Percentiles rank a stretch among this genome's conserved stretches.
Conservation (phyloP, 768 basidiomycete species). For the Mycena crocata region DNA sequence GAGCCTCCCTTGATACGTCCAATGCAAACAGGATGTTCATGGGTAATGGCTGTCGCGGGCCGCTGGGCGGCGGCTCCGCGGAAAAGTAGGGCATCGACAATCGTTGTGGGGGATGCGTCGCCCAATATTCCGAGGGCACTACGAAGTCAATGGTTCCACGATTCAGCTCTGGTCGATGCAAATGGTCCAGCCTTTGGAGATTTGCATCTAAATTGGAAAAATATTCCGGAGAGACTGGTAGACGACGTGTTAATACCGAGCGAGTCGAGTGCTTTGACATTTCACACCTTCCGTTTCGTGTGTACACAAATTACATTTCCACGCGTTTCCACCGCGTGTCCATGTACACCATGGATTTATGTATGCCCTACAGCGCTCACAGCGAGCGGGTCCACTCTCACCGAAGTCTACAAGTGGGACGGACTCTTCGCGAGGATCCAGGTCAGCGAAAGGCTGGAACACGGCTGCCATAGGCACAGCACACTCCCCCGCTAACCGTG, state of each 20-base stretch:
- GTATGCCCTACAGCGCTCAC: slow-evolving; percentile 87
- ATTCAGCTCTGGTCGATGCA: slow-evolving; percentile 85
- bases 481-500: slow-evolving; percentile 83
- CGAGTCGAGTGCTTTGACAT: slow-evolving; percentile 3
- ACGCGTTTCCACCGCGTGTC: slow-evolving; percentile 83
- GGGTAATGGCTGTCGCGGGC: slow-evolving; percentile 66
- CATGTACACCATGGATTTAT: slow-evolving; percentile 95
- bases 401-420: slow-evolving; percentile 83
- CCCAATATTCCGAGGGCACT: slow-evolving; percentile 89
- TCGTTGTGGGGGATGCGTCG: slow-evolving; percentile 70
- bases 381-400: slow-evolving; percentile 82
- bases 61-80: slow-evolving; percentile 57
- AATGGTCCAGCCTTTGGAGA: slow-evolving; percentile 82
- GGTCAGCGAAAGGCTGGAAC: slow-evolving; percentile 91
- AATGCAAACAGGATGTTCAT: slow-evolving; percentile 88
- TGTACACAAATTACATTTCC: slow-evolving; percentile 93
- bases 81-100: slow-evolving; percentile 66
- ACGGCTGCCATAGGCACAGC: slow-evolving; percentile 86
- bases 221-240: slow-evolving; percentile 80
- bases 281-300: slow-evolving; percentile 85
- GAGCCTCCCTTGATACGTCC: slow-evolving; percentile 81
- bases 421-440: slow-evolving; percentile 81
- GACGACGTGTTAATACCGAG: slow-evolving; percentile 5
- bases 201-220: slow-evolving; percentile 87
- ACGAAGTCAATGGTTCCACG: slow-evolving; percentile 93